These are phyloP conservation scores for Geranium rotundifolium DNA, from an alignment of 345 rosid species.

Conservation along the genomic window DNA sequence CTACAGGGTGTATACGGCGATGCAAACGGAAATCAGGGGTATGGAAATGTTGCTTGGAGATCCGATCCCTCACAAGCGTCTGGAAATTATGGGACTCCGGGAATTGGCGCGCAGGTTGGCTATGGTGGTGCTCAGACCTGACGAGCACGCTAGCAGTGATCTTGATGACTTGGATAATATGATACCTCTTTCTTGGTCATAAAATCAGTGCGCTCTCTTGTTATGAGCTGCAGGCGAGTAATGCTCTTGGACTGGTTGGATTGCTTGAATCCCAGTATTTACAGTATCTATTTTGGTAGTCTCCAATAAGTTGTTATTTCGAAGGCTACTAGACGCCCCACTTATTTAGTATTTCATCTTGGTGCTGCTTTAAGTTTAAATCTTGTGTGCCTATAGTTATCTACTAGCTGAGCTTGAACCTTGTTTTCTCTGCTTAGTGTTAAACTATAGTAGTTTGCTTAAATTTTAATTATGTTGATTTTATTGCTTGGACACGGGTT, in stretches of 20 bases:
- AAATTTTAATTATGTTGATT: constrained; percentile 16
- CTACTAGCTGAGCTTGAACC: constrained; percentile 35
- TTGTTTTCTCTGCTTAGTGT: constrained; percentile 34
- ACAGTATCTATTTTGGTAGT: constrained; percentile 51
- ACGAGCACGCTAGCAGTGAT: constrained; percentile 77
- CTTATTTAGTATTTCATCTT: constrained; percentile 34
- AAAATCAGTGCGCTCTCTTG: no score
- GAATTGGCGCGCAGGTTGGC: constrained; percentile 55
- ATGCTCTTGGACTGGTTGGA: constrained; percentile 53
- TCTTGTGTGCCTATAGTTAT: constrained; percentile 53
- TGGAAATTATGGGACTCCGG: constrained; percentile 54
- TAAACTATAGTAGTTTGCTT: constrained; percentile 30
- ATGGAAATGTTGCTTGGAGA: constrained; percentile 64
- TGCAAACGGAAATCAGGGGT: constrained; percentile 41
- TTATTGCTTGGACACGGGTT: not conserved
- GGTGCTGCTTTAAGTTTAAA: constrained; percentile 43
- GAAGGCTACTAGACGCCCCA: constrained; percentile 41
- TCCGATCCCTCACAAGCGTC: constrained; percentile 60
- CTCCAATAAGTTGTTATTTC: constrained; percentile 55
- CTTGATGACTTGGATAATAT: no score
- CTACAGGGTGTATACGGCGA: constrained; percentile 60
- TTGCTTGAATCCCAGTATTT: constrained; percentile 54
- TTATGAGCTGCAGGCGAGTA: not conserved
- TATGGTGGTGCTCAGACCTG: constrained; percentile 57
- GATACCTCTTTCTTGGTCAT: no score